Evolutionary conservation across 495 filamentous ascomycete species (phyloP).

Genomic region (Lasiosphaeria miniovina): DNA sequence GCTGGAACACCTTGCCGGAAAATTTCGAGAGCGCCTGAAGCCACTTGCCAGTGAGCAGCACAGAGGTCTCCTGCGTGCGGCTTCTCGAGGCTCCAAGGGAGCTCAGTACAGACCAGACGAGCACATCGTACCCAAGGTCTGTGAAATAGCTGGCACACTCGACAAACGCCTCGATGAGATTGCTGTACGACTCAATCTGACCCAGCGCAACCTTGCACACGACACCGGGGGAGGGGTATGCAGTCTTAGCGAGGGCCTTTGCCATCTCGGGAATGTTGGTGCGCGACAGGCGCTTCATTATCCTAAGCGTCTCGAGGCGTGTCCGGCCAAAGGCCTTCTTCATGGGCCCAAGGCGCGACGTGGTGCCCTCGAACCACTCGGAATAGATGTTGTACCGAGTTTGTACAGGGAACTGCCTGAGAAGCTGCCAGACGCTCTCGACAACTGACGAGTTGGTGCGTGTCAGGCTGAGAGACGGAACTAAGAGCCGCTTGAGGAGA

Average conservation of each 20-base stretch:
- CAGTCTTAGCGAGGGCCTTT: conserved; percentile 78
- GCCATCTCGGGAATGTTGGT: conserved; percentile 84
- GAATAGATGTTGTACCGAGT: conserved; percentile 86
- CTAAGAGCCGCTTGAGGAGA: conserved; percentile 74
- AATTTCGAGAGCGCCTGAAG: conserved; percentile 80
- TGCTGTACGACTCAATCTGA: conserved; percentile 88
- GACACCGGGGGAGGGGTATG: conserved; percentile 81
- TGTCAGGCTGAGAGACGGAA: conserved; percentile 80
- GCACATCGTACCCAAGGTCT: conserved; percentile 84
- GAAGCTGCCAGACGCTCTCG: conserved; percentile 77
- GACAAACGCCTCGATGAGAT: conserved; percentile 87
- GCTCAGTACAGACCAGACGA: conserved; percentile 83
- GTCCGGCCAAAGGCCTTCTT: conserved; percentile 73
- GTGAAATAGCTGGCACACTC: conserved; percentile 94
- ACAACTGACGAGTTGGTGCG: conserved; percentile 78
- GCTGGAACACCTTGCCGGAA: conserved; percentile 80
- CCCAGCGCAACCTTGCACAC: conserved; percentile 83
- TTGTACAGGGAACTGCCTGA: conserved; percentile 71
- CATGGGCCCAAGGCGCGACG: conserved; percentile 73
- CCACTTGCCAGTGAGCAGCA: conserved; percentile 87
- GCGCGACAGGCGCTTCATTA: conserved; percentile 79
- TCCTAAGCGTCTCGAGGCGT: conserved; percentile 70
- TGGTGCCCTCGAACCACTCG: conserved; percentile 81
- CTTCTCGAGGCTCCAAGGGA: conserved; percentile 71
- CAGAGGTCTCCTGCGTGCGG: conserved; percentile 72